A percentile compares a stretch with the other conserved stretches of the same genome.
These are phyloP conservation scores for Penicillium canescens DNA, from an alignment of 495 filamentous ascomycete genomes.

Conservation along the genomic window DNA sequence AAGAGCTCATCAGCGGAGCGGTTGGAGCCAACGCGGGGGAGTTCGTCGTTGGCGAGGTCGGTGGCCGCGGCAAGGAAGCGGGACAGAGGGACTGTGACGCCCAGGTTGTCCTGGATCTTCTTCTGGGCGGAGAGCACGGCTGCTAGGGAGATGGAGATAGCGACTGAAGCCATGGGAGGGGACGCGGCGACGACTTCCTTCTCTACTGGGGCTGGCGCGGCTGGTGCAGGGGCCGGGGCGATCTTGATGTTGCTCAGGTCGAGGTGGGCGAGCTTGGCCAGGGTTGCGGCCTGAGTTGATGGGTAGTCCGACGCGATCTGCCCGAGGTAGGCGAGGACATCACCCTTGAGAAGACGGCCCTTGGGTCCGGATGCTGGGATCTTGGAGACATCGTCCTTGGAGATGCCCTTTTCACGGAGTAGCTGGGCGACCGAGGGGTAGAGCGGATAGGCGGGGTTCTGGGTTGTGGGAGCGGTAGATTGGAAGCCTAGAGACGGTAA, in stretches of 20 bases:
- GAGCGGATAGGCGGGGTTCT: slow-evolving; percentile 74
- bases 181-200: slow-evolving; percentile 39
- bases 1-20: slow-evolving; percentile 82
- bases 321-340: slow-evolving; percentile 90
- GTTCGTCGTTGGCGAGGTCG: slow-evolving; percentile 79
- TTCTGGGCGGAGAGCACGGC: slow-evolving; percentile 78
- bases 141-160: slow-evolving; percentile 73
- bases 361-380: slow-evolving; percentile 87
- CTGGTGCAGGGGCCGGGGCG: slow-evolving; percentile 55
- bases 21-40: slow-evolving; percentile 63
- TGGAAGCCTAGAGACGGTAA: slow-evolving; percentile 26
- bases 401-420: slow-evolving; percentile 72
- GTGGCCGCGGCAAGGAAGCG: slow-evolving; percentile 84
- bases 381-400: slow-evolving; percentile 67
- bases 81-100: slow-evolving; percentile 78
- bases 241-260: slow-evolving; percentile 96
- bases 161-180: slow-evolving; percentile 39
- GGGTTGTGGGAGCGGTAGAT: slow-evolving; percentile 46
- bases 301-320: slow-evolving; percentile 68
- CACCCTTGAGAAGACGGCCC: slow-evolving; percentile 90
- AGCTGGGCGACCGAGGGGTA: slow-evolving; percentile 84
- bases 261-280: slow-evolving; percentile 75
- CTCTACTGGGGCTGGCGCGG: slow-evolving; percentile 35
- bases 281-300: slow-evolving; percentile 62
- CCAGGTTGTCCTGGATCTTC: slow-evolving; percentile 71